phyloP scores from a whole-genome alignment of 2,329 filamentous ascomycete genomes.

The Exophiala sp. region DNA sequence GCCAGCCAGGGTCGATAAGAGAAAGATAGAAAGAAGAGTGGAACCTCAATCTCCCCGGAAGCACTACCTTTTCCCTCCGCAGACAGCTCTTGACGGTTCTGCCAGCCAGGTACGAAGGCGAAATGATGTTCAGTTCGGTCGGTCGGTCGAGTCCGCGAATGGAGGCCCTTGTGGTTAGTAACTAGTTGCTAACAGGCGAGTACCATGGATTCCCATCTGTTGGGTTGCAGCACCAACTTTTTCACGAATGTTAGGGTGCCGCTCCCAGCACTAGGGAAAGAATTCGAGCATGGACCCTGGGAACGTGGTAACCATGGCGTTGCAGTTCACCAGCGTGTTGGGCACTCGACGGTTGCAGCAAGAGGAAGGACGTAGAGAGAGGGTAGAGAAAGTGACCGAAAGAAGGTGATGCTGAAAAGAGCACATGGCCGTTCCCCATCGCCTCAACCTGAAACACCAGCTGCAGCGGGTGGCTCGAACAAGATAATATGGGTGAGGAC shows the following conservation, averaged over 20 bases:
- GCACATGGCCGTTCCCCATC: conserved; percentile 21
- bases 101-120: neutral
- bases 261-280: conserved; percentile 5
- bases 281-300: neutral
- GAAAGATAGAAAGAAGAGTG: conserved; percentile 20
- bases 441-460: conserved; percentile 28
- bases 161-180: conserved; percentile 1
- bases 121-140: conserved; percentile 3
- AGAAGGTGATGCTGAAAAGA: conserved; percentile 10
- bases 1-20: conserved; percentile 23
- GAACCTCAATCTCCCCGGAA: conserved; percentile 28
- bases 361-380: neutral
- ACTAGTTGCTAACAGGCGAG: neutral
- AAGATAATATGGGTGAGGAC: conserved; percentile 10
- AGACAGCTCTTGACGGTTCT: conserved; percentile 9
- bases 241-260: conserved; percentile 11
- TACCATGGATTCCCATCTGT: neutral
- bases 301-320: neutral
- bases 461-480: conserved; percentile 18
- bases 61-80: conserved; percentile 25
- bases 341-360: neutral
- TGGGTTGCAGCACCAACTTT: conserved; percentile 7
- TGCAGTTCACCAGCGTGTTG: no score
- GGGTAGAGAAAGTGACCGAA: neutral
- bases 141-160: neutral